Percentiles rank a stretch among this genome's conserved stretches.
phyloP scores from a whole-genome alignment of 768 basidiomycete species.

The Mrakia frigida region DNA sequence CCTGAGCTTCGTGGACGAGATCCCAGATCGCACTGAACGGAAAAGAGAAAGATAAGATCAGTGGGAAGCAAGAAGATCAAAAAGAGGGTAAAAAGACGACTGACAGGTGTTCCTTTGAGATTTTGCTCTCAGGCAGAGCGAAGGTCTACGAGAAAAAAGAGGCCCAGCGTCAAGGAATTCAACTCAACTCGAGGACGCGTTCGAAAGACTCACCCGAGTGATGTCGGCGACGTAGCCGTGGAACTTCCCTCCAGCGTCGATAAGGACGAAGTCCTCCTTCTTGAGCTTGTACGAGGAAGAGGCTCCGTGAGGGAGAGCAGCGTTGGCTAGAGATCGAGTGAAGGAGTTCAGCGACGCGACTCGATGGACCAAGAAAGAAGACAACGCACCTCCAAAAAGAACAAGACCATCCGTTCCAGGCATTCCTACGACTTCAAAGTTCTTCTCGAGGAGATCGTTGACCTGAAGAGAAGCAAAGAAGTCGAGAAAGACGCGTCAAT shows the following conservation, averaged over 20 bases:
- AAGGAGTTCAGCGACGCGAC: background rate
- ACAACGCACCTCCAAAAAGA: constrained; percentile 68
- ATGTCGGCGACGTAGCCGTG: constrained; percentile 75
- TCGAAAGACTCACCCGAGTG: constrained; percentile 56
- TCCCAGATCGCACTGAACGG: constrained; percentile 53
- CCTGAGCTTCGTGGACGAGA: constrained; percentile 61
- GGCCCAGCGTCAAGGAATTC: background rate
- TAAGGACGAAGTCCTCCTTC: constrained; percentile 61
- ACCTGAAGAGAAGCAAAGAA: constrained; percentile 41
- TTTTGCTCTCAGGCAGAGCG: constrained; percentile 55
- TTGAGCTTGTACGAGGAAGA: constrained; percentile 62
- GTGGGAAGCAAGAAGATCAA: background rate
- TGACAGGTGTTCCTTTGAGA: constrained; percentile 52
- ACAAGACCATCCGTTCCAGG: constrained; percentile 56
- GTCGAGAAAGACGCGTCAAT: too few relatives aligned
- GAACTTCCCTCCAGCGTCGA: constrained; percentile 67
- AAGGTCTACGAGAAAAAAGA: constrained; percentile 52
- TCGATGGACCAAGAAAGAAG: background rate
- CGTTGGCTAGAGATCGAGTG: constrained; percentile 57
- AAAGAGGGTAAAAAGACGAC: background rate
- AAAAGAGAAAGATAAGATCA: background rate
- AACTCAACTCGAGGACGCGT: background rate
- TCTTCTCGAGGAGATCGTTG: constrained; percentile 53
- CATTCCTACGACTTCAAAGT: constrained; percentile 59
- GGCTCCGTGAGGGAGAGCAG: constrained; percentile 76